These are phyloP conservation scores for Phytophthora sojae DNA, from an alignment of 352 stramenopile genomes.

Conservation along the genomic window DNA sequence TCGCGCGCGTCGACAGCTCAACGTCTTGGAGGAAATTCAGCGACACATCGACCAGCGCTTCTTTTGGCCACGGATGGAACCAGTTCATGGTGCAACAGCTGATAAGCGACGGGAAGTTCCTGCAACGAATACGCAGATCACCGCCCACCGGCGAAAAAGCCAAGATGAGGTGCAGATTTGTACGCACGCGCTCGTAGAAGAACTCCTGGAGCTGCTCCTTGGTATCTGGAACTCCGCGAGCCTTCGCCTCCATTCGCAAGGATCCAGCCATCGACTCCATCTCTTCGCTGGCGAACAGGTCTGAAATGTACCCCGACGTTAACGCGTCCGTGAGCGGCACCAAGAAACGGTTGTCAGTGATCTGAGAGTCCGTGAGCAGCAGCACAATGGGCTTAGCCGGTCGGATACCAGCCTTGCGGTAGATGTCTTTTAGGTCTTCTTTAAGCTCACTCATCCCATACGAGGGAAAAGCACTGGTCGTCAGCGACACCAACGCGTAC, in stretches of 20 bases:
- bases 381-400: conserved; percentile 89
- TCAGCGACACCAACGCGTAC: conserved; percentile 73
- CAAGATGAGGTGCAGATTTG: conserved; percentile 89
- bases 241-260: conserved; percentile 85
- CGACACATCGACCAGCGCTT: conserved; percentile 88
- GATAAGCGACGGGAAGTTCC: conserved; percentile 84
- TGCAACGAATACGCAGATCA: conserved; percentile 74
- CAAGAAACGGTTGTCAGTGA: conserved; percentile 88
- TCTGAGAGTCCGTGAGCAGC: conserved; percentile 90
- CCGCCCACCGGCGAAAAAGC: conserved; percentile 87
- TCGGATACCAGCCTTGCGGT: conserved; percentile 86
- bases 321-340: conserved; percentile 91
- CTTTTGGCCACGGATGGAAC: conserved; percentile 93
- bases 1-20: conserved; percentile 61
- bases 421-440: conserved; percentile 92
- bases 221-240: conserved; percentile 86
- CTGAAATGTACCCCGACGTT: conserved; percentile 72
- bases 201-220: conserved; percentile 92
- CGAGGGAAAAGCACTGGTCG: conserved; percentile 53
- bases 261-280: conserved; percentile 86
- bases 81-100: conserved; percentile 85
- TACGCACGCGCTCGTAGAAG: conserved; percentile 89
- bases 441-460: conserved; percentile 87
- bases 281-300: conserved; percentile 90
- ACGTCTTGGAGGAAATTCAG: conserved; percentile 87